phyloP scores from a whole-genome alignment of 768 basidiomycete species.

The Leucosporidium creatinivorum region DNA sequence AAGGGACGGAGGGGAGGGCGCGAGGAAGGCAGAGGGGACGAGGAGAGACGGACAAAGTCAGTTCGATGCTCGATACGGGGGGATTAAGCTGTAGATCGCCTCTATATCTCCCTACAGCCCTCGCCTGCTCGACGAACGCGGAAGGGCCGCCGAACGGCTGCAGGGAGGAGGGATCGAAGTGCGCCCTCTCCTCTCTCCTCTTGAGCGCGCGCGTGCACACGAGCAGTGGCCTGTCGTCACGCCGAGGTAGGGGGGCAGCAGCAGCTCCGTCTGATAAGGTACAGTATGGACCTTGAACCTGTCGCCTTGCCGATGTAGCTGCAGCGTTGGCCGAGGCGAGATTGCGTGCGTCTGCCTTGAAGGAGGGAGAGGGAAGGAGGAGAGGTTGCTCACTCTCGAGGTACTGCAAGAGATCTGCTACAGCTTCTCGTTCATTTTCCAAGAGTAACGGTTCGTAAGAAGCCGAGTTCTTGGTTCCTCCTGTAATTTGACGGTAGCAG shows the following conservation, averaged over 20 bases:
- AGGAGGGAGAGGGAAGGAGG: neutral
- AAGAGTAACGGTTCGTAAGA: slow-evolving; percentile 41
- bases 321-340: neutral
- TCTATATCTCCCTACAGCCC: too few species aligned
- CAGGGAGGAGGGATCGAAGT: too few species aligned
- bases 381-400: slow-evolving; percentile 76
- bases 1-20: neutral
- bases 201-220: too few species aligned
- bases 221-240: too few species aligned
- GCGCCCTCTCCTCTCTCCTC: too few species aligned
- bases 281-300: too few species aligned
- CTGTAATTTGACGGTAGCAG: too few species aligned
- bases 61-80: neutral
- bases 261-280: too few species aligned
- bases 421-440: slow-evolving; percentile 80
- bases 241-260: too few species aligned
- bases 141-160: too few species aligned
- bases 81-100: too few species aligned
- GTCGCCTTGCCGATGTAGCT: neutral
- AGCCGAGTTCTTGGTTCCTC: neutral
- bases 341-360: neutral
- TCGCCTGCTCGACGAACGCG: too few species aligned
- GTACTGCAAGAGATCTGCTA: slow-evolving; percentile 92
- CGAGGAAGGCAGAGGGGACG: slow-evolving; percentile 2
- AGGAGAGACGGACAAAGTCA: neutral